Conservation (phyloP, 495 filamentous ascomycete genomes). For the Penicillium simplicissimum region DNA sequence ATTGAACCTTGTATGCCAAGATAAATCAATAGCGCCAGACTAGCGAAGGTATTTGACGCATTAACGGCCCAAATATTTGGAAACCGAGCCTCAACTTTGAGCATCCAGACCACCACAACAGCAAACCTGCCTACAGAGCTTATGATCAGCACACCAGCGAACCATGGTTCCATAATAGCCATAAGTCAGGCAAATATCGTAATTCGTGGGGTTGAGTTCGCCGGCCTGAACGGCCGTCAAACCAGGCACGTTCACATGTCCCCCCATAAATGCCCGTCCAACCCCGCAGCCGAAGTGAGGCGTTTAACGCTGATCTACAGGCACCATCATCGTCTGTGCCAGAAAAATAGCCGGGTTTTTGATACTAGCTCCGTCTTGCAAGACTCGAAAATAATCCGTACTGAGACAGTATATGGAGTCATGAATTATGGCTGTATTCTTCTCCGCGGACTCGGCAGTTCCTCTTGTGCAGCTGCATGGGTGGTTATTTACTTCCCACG, state of each 20-base stretch:
- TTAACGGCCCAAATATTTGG: slow-evolving; percentile 3
- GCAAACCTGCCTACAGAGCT: not conserved
- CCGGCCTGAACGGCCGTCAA: not conserved
- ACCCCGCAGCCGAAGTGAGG: slow-evolving; percentile 8
- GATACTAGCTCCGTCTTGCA: not conserved
- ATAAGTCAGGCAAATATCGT: not conserved
- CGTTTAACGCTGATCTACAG: slow-evolving; percentile 15
- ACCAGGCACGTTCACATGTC: slow-evolving; percentile 8
- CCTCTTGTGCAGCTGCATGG: not conserved
- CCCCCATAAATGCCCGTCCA: no score
- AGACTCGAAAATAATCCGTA: not conserved
- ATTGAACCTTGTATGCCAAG: not conserved
- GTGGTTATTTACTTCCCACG: slow-evolving; percentile 1
- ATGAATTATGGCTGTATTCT: not conserved
- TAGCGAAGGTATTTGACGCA: not conserved
- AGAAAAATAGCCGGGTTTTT: slow-evolving; percentile 2
- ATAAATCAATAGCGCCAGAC: not conserved
- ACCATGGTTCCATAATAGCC: slow-evolving; percentile 6
- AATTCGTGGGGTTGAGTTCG: not conserved
- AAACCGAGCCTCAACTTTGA: slow-evolving; percentile 5
- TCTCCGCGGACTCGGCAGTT: not conserved
- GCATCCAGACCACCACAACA: not conserved
- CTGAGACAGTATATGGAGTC: not conserved
- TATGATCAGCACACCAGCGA: not conserved
- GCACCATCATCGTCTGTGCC: slow-evolving; percentile 13